Percentiles rank a stretch among this genome's conserved stretches.
These are phyloP conservation scores for Pseudogymnoascus sp. DNA, from an alignment of 2,329 filamentous ascomycete genomes.

Conservation along the genomic window DNA sequence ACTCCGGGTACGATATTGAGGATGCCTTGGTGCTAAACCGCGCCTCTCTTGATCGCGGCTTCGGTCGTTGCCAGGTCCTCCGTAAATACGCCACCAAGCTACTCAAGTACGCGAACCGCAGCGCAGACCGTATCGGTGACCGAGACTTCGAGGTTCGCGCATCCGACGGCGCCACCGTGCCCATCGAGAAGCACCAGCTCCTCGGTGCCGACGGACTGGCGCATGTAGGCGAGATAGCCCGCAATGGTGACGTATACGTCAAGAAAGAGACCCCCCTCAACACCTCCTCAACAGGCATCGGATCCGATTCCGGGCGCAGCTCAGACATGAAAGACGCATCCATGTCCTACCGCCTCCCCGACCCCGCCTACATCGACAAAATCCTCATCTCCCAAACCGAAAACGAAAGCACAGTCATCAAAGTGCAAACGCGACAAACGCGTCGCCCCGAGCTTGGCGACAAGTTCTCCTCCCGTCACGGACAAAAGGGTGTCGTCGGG, in stretches of 20 bases:
- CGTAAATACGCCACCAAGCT: slow-evolving; percentile 83
- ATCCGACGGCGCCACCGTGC: slow-evolving; percentile 53
- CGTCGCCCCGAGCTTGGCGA: slow-evolving; percentile 90
- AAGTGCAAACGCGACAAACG: slow-evolving; percentile 94
- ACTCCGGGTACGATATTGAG: slow-evolving; percentile 98
- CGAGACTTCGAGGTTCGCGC: slow-evolving; percentile 41
- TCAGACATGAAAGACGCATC: slow-evolving; percentile 58
- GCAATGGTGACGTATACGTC: slow-evolving; percentile 75
- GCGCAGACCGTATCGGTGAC: slow-evolving; percentile 55
- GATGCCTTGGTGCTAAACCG: slow-evolving; percentile 96
- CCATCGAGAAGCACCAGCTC: slow-evolving; percentile 60
- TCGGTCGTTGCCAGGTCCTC: slow-evolving; percentile 96
- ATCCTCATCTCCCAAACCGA: slow-evolving; percentile 90
- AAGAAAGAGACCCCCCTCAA: slow-evolving; percentile 84
- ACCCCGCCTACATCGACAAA: slow-evolving; percentile 89
- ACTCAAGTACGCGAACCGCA: slow-evolving; percentile 83
- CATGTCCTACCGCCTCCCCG: slow-evolving; percentile 72
- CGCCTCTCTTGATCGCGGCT: slow-evolving; percentile 87
- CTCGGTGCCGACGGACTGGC: slow-evolving; percentile 85
- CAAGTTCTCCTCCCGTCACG: slow-evolving; percentile 97
- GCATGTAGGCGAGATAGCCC: slow-evolving; percentile 72
- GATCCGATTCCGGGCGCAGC: slow-evolving; percentile 54
- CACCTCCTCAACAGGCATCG: slow-evolving; percentile 63
- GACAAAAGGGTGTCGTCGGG: slow-evolving; percentile 94
- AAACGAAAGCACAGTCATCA: slow-evolving; percentile 77